Conservation (phyloP, 2,329 filamentous ascomycete species). For the Xylaria sp. region DNA sequence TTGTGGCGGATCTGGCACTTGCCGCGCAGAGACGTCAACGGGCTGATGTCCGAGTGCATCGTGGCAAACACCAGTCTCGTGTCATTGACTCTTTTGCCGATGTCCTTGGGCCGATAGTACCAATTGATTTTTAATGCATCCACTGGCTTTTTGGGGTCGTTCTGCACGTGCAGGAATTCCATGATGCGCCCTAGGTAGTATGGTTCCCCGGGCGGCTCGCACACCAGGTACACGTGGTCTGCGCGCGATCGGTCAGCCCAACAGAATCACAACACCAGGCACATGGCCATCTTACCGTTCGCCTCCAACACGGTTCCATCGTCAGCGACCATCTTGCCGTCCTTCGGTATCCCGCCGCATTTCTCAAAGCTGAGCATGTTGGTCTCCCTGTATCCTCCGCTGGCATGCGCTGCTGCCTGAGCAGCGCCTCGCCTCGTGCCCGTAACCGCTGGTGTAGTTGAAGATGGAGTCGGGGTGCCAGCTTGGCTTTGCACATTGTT, state of each 20-base stretch:
- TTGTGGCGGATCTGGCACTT: conserved; percentile 93
- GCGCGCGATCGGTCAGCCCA: conserved; percentile 51
- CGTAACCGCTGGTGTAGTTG: conserved; percentile 44
- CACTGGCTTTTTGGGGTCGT: conserved; percentile 77
- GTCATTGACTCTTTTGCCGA: conserved; percentile 90
- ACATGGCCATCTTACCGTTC: conserved; percentile 75
- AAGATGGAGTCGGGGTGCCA: conserved; percentile 43
- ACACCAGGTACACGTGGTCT: conserved; percentile 93
- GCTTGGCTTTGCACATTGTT: conserved; percentile 47
- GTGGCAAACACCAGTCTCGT: conserved; percentile 92
- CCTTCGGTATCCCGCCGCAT: conserved; percentile 73
- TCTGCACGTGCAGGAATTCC: conserved; percentile 91
- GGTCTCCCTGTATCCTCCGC: conserved; percentile 67
- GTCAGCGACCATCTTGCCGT: conserved; percentile 86
- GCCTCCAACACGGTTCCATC: conserved; percentile 85
- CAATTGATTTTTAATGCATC: conserved; percentile 95
- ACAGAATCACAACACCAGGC: conserved; percentile 38
- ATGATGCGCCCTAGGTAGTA: conserved; percentile 98
- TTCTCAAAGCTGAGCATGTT: conserved; percentile 92
- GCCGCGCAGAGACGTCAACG: conserved; percentile 89
- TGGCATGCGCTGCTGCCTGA: conserved; percentile 38
- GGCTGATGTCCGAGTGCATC: conserved; percentile 98
- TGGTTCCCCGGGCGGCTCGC: conserved; percentile 95
- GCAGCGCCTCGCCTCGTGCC: conserved; percentile 45
- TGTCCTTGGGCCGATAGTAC: conserved; percentile 97